Base-by-base conservation (phyloP, 2,329 filamentous ascomycete genomes). In the Alternaria ventricosa region DNA sequence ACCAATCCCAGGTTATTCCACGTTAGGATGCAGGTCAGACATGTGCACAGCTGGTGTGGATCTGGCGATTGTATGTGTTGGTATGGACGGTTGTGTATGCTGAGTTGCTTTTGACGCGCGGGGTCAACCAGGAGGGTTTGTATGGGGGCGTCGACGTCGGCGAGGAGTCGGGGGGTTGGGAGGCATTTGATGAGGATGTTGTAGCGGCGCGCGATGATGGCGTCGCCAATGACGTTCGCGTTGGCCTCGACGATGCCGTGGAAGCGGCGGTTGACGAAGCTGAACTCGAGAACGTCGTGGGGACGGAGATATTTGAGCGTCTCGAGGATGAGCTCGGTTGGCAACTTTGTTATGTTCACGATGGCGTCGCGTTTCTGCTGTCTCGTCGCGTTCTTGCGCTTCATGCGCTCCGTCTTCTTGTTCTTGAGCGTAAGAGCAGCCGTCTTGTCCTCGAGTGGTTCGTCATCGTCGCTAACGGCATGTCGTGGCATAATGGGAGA, bases 1-100 rank as follows among this genome's bases (percentile, higher is more conserved):
- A 83, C 77, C 0, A 88, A 69, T 61, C 82, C 83, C 6, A 89
- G 81, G 13, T 85, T 83, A 66, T 87, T 87, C 87, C 87, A 89
- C 3, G 84, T 81, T 41, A 87, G 71, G 46, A 86, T 76, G 70
- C 87, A 89, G 0, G 84, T 86, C 25, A 87, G 74, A 69, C 87
- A 89, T 1, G 85, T 87, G 76, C 87, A 89, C 5, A 87, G 75
- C n/a, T 82, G 71, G 11, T 72, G 56, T 0, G 81, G 78, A 64
- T 88, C 82, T 0, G 84, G 82, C 1, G 79, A 66, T 43, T 78
- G 78, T 20, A 89, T 80, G 69, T 89, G 86, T 63, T 85, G 84
- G 67, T 86, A 88, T 0, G 83, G 82, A 46, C 82, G 83, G 61
- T 82, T 83, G 71, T 86, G 83, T 27, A 87, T 82, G 28, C 73